Base-by-base conservation (phyloP, 73 alveolate genomes). In the Diophrys sp. region DNA sequence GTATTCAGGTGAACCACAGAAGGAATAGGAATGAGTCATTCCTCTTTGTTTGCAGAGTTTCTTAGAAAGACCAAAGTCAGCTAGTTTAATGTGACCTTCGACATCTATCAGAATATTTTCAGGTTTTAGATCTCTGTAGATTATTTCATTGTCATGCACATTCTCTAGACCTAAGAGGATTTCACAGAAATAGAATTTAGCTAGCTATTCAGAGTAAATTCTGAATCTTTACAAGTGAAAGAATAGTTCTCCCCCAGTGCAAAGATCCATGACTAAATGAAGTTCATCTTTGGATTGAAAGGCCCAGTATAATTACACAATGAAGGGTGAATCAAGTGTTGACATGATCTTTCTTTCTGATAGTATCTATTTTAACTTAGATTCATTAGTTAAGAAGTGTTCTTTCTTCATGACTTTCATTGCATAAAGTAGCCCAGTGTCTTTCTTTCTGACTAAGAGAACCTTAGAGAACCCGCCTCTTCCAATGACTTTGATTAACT, bases 1-100 rank as follows among this genome's bases (percentile, higher is more conserved):
- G 77, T 95, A 95, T 75, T 93, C 95, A 26, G 99, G 99, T 0
- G 98, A 93, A 29, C 99, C 98, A 80, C 98, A 95, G 77, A 93
- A 93, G 66, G 96, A 79, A 66, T 77, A 31, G 0, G 95, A 83
- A 44, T 44, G 30, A 71, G 32, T 73, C 55, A 34, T 24, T 0
- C 30, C 70, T 28, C 33, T 33, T n/a, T 26, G 33, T 5, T 56
- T 5, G 0, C n/a, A 28, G 31, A 77, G 78, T 8, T 34, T 68
- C 91, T 93, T 95, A 1, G 99, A 89, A 23, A 95, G 84, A n/a
- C 97, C 97, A 77, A 95, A 95, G 78, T 95, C 99, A 71, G 97
- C 90, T 5, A 92, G 72, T 82, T 92, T 84, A 2, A 89, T 75
- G 67, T 95, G 97, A 0, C 99, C 98, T 67, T 93, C 96, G 23